Percentiles rank a stretch among this genome's conserved stretches.
Conservation (phyloP, 2,329 filamentous ascomycete genomes). For the Fusarium longipes region DNA sequence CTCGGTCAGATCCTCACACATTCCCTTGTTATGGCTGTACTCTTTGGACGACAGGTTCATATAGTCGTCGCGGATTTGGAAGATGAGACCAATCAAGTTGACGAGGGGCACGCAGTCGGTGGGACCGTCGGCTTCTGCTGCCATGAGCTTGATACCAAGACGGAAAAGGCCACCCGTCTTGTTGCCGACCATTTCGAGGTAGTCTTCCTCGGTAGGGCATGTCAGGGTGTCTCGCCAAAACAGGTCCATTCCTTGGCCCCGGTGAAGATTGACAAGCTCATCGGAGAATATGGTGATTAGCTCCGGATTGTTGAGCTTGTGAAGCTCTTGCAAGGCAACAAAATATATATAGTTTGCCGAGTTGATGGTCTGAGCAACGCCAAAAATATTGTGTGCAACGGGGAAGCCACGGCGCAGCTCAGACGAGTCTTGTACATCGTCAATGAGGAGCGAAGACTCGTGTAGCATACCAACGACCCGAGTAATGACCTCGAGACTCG, state of each 20-base stretch:
- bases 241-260: slow-evolving; percentile 90
- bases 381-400: slow-evolving; percentile 86
- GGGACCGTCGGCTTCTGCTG: slow-evolving; percentile 71
- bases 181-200: slow-evolving; percentile 93
- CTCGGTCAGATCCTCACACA: slow-evolving; percentile 95
- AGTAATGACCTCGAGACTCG: slow-evolving; percentile 78
- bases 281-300: slow-evolving; percentile 80
- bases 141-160: slow-evolving; percentile 88
- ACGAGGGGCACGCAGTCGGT: slow-evolving; percentile 84
- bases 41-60: slow-evolving; percentile 81
- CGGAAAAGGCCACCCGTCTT: slow-evolving; percentile 91
- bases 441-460: slow-evolving; percentile 83
- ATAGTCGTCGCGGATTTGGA: slow-evolving; percentile 94
- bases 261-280: slow-evolving; percentile 85
- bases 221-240: slow-evolving; percentile 89
- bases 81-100: slow-evolving; percentile 85
- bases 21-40: slow-evolving; percentile 89
- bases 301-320: slow-evolving; percentile 74
- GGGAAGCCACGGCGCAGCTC: slow-evolving; percentile 81
- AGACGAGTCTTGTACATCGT: slow-evolving; percentile 89
- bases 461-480: slow-evolving; percentile 87
- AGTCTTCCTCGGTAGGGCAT: slow-evolving; percentile 87
- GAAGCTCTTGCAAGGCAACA: slow-evolving; percentile 78
- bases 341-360: slow-evolving; percentile 93
- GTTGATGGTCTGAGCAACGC: slow-evolving; percentile 89